Base-by-base conservation (phyloP, 495 filamentous ascomycete species). In the Aspergillus saccharolyticus region DNA sequence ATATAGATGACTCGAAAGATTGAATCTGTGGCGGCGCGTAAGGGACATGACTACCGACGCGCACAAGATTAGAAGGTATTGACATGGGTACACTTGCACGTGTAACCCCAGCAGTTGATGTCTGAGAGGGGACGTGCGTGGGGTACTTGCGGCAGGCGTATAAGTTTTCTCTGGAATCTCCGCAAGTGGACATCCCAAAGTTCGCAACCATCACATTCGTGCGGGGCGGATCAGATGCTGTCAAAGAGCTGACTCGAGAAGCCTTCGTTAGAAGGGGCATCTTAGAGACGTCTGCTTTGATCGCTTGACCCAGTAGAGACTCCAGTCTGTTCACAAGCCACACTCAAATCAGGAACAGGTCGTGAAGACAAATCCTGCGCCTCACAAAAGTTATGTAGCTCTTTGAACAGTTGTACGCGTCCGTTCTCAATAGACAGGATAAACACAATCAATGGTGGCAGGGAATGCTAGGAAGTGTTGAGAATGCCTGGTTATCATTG, bases 31-130 rank as follows among this genome's bases (percentile, higher is more conserved):
- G 77, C 24, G 81, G 79, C 2, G 80, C 84, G 64, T 81, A n/a
- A n/a, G n/a, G 83, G 14, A 75, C 71, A 33, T 78, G 73, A 17
- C 82, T 80, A 9, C 78, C 81, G 57, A 83, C 83, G 30, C 81
- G 80, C 80, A 85, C 79, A 3, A 83, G 80, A 63, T 85, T 80
- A 18, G 83, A 72, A 63, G 83, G 85, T 42, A 81, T 77, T 30
- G 75, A 73, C 25, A 73, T 74, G 12, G 79, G 76, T 47, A 78
- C 74, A 24, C 73, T 75, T 51, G 72, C 73, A 61, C 79, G 83
- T n/a, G 71, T 72, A 42, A 73, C 73, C 3, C 71, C 71, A 1
- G 73, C 77, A 3, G 61, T 65, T 19, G 81, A 85, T 39, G 79
- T 70, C 60, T 85, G 80, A 4, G 83, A 84, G 4, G 75, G 74